Base-by-base conservation (phyloP, 2,329 filamentous ascomycete genomes). In the Colletotrichum sp. region DNA sequence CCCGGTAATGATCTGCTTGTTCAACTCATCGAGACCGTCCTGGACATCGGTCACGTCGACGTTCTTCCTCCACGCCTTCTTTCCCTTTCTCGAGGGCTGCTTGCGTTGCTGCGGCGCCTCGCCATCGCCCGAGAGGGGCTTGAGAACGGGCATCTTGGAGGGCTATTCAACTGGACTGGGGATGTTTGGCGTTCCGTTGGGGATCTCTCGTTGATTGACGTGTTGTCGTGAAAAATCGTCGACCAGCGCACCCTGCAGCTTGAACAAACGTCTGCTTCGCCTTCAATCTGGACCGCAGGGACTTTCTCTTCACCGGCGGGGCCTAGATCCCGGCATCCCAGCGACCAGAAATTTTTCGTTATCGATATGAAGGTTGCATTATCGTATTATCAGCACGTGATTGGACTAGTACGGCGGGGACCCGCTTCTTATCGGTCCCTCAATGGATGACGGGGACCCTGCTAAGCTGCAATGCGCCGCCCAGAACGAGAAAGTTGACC, bases 1-100 rank as follows among this genome's bases (percentile, higher is more conserved):
- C 95, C 97, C 97, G 88, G 93, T 91, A 79, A 98, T 97, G 77
- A 98, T 94, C 87, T 99, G 95, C 75, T 98, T 94, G 81, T 97
- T 95, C 79, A 98, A 88, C 81, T 94, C 90, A 78, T 96, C 93
- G 39, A 99, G 91, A 76, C 97, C 97, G 70, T 94, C 88, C 81
- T 96, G 91, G 30, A 99, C 92, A 78, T 98, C 93, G 32, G 95
- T 94, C 77, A 99, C 92, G 86, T 99, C 95, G 85, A 99, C 95
- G 87, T 99, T 98, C 86, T 99, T 99, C 83, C 97, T 92, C 97
- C 97, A 99, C 36, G 97, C 96, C 88, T 98, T 99, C 87, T 99
- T 99, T 81, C 98, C 97, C 85, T 99, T 99, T 83, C 97, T 91
- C 7, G 96, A 99, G 30, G 96, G 92, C 85, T 99, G 97, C 78